Evolutionary conservation across 176 grass and related monocot genomes (phyloP).

Genomic region (Chrysopogon serrulatus): DNA sequence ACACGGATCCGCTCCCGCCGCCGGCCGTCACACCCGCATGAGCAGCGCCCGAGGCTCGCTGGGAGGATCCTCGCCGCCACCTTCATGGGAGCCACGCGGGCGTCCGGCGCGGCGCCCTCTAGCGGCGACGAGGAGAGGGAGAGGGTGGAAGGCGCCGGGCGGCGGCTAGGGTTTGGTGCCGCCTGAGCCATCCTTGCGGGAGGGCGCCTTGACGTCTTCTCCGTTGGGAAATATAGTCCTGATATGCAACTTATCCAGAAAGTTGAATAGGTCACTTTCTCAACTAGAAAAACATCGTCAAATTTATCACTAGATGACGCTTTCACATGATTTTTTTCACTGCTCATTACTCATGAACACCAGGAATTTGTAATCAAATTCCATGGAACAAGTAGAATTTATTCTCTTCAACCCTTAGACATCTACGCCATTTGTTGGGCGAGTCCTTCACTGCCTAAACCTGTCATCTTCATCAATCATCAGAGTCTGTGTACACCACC

Average conservation of each 20-base stretch:
- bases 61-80: too few relatives aligned
- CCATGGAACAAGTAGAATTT: background rate
- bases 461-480: background rate
- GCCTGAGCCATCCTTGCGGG: too few relatives aligned
- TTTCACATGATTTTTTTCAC: background rate
- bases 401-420: background rate
- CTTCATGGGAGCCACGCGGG: too few relatives aligned
- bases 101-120: too few relatives aligned
- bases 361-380: background rate
- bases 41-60: too few relatives aligned
- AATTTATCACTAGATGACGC: background rate
- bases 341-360: background rate
- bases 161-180: too few relatives aligned
- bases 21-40: too few relatives aligned
- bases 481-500: conserved; percentile 6
- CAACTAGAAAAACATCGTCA: background rate
- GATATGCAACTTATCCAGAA: background rate
- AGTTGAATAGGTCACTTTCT: background rate
- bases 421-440: background rate
- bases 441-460: background rate
- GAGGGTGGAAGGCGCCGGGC: too few relatives aligned
- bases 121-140: too few relatives aligned
- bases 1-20: too few relatives aligned
- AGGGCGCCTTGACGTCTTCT: too few relatives aligned
- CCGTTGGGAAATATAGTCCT: background rate